Evolutionary conservation across 192 early-diverging fungal genomes (phyloP), one percentile per base, ranked within the genome.

Genomic region (Gaertneriomyces sp.): DNA sequence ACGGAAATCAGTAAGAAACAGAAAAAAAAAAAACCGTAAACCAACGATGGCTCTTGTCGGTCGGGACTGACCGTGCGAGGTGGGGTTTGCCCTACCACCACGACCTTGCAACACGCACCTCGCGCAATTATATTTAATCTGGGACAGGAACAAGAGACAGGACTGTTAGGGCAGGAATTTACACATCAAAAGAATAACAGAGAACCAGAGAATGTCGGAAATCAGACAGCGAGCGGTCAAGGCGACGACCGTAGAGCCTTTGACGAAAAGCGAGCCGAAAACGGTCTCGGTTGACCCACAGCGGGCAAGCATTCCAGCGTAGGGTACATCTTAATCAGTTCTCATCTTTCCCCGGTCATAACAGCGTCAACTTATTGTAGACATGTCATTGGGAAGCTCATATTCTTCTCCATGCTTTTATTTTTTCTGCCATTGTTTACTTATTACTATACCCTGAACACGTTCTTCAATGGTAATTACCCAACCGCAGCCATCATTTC

Each of bases 361-460:
- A n/a, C 49, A 51, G 20, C 49, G n/a, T 20, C n/a, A 51, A 4
- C 59, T 14, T 44, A 41, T 43, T 39, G 8, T 17, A 69, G 68
- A 42, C 19, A 16, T 50, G 68, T 69, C 50, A 5, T 69, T 51
- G 69, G 61, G 49, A 70, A 70, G 54, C 69, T 70, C 44, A 14
- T 70, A 5, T 10, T 70, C n/a, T 70, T 70, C 61, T 64, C 69
- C 11, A 14, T 70, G 45, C 69, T 70, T 2, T 53, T 70, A 16
- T 70, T 70, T 39, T 39, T 20, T 12, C 61, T 70, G 1, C 69
- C 69, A 5, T 17, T 70, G 1, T 25, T 39, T 16, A 63, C 69
- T n/a, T 70, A 64, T 40, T 70, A 49, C 46, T 38, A 14, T 25
- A 58, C 61, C 16, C 61, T 63, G 19, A 45, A 64, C 25, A 33